Evolutionary conservation across 768 basidiomycete species (phyloP), one percentile per base, ranked within the genome.

Genomic region (Amanita exitialis): DNA sequence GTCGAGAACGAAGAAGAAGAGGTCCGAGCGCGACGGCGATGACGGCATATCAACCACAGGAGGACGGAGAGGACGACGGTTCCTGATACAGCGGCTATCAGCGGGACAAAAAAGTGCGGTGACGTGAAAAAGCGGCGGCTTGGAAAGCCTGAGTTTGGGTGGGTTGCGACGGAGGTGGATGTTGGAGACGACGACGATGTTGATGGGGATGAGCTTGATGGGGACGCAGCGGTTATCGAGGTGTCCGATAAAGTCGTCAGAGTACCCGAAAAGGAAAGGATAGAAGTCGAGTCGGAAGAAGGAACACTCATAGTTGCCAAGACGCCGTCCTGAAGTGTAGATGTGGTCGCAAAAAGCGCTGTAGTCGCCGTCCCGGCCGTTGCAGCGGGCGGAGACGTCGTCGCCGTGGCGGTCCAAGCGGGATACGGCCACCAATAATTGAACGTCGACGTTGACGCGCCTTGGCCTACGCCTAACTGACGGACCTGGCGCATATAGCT

Each of bases 361-460:
- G 30, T 32, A 4, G 34, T 46, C 7, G 12, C 27, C 21, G 5
- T 44, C 34, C 13, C 53, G 27, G 34, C 34, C 47, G 15, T 56
- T 44, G 18, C 47, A 21, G 25, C 45, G 13, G 28, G 49, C 44
- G 43, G 16, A 8, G 43, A 4, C 6, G 51, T 32, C 6, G 32
- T 3, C 30, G 30, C 32, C 30, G 52, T 46, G 5, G 44, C 27
- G 13, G 52, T 35, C 20, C 54, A 59, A 13, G 65, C 58, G 21
- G 69, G 64, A 53, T 67, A 71, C 0, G 68, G 66, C 70, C 62
- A 71, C 71, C 64, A 68, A 52, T 67, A 63, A 53, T 67, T 62
- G 46, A 59, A 64, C 39, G 64, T 62, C 13, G 64, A 60, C 6
- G 65, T 47, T 4, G 52, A 56, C 4, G 58, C 37, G 35, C 53